Evolutionary conservation across 2,329 filamentous ascomycete species (phyloP), one percentile per base, ranked within the genome.

Genomic region (Diplodia sapinea): DNA sequence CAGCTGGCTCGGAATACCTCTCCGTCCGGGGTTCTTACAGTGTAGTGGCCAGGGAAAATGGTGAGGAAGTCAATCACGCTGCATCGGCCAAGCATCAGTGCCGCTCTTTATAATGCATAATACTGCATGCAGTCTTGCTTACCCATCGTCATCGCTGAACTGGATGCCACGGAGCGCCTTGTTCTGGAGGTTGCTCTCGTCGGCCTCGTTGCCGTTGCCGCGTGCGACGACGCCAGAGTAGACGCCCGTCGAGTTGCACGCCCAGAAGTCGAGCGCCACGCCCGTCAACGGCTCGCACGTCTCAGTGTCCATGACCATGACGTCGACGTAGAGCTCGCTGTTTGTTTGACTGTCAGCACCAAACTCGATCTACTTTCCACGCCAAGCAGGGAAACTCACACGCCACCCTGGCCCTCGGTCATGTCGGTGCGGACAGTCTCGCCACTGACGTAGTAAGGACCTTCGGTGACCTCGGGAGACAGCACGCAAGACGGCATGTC

Each of bases 261-360:
- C 80, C 85, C 85, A 87, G 70, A 86, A 82, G 72, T 87, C 84
- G n/a, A 86, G 72, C 68, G 79, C 83, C 11, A 80, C 79, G 61
- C 82, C 74, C 1, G 81, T 78, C 1, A 86, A 79, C 5, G 82
- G 81, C 71, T 85, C 76, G 76, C 85, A 87, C 3, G 84, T 86
- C 54, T 81, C 77, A 33, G 84, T 79, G 68, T 87, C 85, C 63
- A 87, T 79, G 65, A 87, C 78, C 73, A 86, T 84, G 70, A 85
- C 80, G 71, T 86, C 84, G 12, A 66, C 52, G 29, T 66, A 66
- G 38, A 65, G 63, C 20, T 52, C 50, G 33, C 86, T 74, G 43
- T 61, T 33, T 8, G 7, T 13, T 4, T 2, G 13, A 3, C 9
- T 23, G 40, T 62, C 23, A 62, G 40, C 17, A 6, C 2, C 79